A percentile compares a stretch with the other conserved stretches of the same genome.
Conservation (phyloP, 805 yeast species). For the Wickerhamomyces mucosus region DNA sequence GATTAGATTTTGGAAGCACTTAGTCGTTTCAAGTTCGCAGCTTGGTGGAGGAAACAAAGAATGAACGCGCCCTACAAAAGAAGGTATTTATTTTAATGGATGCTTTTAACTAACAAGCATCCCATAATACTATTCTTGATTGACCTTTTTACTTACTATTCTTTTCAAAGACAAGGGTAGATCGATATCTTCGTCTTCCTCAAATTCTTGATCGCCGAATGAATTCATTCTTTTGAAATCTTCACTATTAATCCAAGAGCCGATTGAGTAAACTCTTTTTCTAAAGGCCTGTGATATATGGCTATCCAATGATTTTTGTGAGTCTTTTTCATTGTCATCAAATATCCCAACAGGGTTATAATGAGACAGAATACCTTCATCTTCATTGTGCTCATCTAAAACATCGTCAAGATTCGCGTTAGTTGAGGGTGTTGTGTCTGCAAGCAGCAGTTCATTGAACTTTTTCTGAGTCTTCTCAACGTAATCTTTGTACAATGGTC, state of each 20-base stretch:
- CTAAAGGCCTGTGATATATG: constrained; percentile 22
- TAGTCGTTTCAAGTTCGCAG: too few relatives aligned
- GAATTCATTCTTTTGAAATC: constrained; percentile 1
- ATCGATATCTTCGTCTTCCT: constrained; percentile 19
- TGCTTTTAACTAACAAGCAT: too few relatives aligned
- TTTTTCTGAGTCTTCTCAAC: constrained; percentile 19
- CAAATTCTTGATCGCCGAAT: constrained; percentile 6
- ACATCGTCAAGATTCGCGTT: neutral
- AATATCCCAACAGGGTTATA: neutral
- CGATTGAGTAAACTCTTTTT: constrained; percentile 27
- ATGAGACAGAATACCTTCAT: neutral
- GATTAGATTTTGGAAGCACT: too few relatives aligned
- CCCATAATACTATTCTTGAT: neutral
- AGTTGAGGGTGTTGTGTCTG: constrained; percentile 1
- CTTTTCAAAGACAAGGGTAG: constrained; percentile 30
- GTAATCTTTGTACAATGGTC: constrained; percentile 35
- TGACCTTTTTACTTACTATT: constrained; percentile 22
- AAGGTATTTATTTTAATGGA: too few relatives aligned
- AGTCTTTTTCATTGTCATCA: neutral
- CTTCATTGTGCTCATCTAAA: constrained; percentile 1
- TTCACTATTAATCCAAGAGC: constrained; percentile 17
- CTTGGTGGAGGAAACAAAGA: too few relatives aligned
- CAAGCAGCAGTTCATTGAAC: constrained; percentile 1
- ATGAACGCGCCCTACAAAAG: too few relatives aligned
- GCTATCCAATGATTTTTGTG: neutral